These are phyloP conservation scores for Beta lomatogona DNA, from an alignment of 179 eudicot species.

Conservation along the genomic window DNA sequence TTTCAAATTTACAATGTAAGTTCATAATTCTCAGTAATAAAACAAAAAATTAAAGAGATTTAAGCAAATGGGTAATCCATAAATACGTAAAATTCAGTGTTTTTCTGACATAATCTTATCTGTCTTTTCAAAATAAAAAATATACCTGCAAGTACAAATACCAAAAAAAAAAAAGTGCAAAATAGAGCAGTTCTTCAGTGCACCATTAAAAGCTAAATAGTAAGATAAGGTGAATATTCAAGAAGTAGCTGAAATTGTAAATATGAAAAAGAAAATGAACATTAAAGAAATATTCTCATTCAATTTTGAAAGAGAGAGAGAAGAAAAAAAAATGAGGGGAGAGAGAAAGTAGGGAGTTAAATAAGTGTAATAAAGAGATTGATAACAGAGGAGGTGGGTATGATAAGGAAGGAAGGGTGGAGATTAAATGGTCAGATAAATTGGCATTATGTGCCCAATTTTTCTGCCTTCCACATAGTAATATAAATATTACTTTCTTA, in stretches of 20 bases:
- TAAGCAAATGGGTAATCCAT: constrained; percentile 3
- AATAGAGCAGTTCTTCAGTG: constrained; percentile 14
- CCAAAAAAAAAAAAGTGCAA: not conserved
- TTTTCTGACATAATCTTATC: constrained; percentile 1
- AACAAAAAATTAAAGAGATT: not conserved
- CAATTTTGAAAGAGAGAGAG: not conserved
- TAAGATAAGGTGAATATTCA: constrained; percentile 9
- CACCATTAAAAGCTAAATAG: constrained; percentile 16
- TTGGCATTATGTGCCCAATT: constrained; percentile 58
- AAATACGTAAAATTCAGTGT: constrained; percentile 7
- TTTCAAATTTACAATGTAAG: constrained; percentile 18
- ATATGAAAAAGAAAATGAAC: constrained; percentile 3
- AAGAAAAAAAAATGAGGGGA: not conserved
- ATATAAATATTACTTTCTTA: not conserved
- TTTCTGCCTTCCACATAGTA: constrained; percentile 30
- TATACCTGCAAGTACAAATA: constrained; percentile 23
- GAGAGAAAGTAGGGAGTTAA: constrained; percentile 1
- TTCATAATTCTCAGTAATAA: not conserved
- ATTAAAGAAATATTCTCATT: not conserved
- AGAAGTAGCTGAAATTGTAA: not conserved
- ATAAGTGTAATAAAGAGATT: constrained; percentile 27
- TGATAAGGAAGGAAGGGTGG: constrained; percentile 99
- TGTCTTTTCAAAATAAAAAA: constrained; percentile 2
- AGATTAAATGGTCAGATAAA: constrained; percentile 72
- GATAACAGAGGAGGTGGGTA: constrained; percentile 38